phyloP scores from a whole-genome alignment of 768 basidiomycete species.

The Trametes cinnabarina region DNA sequence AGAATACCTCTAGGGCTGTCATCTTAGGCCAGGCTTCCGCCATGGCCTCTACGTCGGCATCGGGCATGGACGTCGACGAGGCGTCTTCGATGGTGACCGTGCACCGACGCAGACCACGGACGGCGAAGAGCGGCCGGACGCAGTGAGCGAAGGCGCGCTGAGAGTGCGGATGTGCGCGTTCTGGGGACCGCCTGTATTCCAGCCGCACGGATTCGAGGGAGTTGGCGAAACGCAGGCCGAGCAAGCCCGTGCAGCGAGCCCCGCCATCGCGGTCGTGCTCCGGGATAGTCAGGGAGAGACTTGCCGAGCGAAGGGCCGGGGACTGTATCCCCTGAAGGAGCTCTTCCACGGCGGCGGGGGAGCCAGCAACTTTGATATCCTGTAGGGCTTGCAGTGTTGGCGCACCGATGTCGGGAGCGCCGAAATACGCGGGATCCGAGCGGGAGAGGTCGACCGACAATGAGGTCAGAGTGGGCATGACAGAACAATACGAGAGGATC shows the following conservation, averaged over 20 bases:
- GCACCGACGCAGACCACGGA: neutral
- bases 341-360: conserved; percentile 5
- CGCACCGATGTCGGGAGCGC: neutral
- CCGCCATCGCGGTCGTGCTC: conserved; percentile 4
- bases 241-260: neutral
- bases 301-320: neutral
- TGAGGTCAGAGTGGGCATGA: conserved; percentile 5
- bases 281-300: neutral
- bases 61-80: neutral
- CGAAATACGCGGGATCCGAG: neutral
- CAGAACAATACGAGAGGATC: conserved; percentile 4
- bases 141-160: conserved; percentile 3
- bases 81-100: neutral
- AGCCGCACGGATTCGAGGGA: conserved; percentile 3
- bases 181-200: neutral
- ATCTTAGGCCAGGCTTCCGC: conserved; percentile 6
- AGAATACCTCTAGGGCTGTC: neutral
- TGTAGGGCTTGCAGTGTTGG: neutral
- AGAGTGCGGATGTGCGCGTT: neutral
- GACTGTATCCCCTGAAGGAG: neutral
- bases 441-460: conserved; percentile 3
- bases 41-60: conserved; percentile 9
- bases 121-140: neutral
- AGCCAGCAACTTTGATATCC: neutral
- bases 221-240: conserved; percentile 1